A percentile compares a stretch with the other conserved stretches of the same genome.
Conservation (phyloP, 352 stramenopile genomes). For the Phytophthora colocasiae region DNA sequence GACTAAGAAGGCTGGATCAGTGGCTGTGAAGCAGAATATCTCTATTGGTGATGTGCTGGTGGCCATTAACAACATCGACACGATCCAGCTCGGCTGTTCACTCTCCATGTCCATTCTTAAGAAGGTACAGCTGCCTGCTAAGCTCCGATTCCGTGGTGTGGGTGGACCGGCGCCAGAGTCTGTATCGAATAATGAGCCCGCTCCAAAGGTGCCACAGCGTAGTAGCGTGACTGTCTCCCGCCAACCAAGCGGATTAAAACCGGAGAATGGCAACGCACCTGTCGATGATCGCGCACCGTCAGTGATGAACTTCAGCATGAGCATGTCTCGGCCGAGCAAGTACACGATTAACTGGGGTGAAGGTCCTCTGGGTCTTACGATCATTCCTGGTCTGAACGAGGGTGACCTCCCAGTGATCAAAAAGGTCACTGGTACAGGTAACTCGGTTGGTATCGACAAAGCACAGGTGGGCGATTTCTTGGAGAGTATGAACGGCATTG, state of each 20-base stretch:
- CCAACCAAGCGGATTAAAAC: slow-evolving; percentile 25
- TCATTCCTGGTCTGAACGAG: slow-evolving; percentile 85
- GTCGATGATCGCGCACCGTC: slow-evolving; percentile 37
- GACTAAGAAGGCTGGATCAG: slow-evolving; percentile 86
- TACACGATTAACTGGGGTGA: slow-evolving; percentile 86
- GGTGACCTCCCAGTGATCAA: slow-evolving; percentile 87
- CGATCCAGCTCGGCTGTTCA: slow-evolving; percentile 86
- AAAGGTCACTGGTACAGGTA: slow-evolving; percentile 87
- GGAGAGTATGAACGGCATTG: slow-evolving; percentile 84
- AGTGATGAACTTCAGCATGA: slow-evolving; percentile 53
- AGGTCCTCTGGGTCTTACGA: slow-evolving; percentile 82
- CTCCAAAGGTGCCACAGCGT: slow-evolving; percentile 18
- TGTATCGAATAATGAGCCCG: slow-evolving; percentile 17
- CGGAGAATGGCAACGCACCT: slow-evolving; percentile 14
- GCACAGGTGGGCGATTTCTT: slow-evolving; percentile 85
- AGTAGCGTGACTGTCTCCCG: slow-evolving; percentile 39
- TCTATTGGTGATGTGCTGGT: slow-evolving; percentile 86
- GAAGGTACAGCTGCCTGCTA: slow-evolving; percentile 86
- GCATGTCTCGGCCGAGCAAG: slow-evolving; percentile 66
- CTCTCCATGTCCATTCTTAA: slow-evolving; percentile 91
- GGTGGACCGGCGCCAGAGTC: slow-evolving; percentile 56
- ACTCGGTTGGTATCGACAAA: slow-evolving; percentile 79
- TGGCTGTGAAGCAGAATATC: slow-evolving; percentile 91
- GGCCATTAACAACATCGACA: slow-evolving; percentile 92
- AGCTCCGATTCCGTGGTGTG: slow-evolving; percentile 85